Conservation (phyloP, 768 basidiomycete genomes). For the Suillus placidus region DNA sequence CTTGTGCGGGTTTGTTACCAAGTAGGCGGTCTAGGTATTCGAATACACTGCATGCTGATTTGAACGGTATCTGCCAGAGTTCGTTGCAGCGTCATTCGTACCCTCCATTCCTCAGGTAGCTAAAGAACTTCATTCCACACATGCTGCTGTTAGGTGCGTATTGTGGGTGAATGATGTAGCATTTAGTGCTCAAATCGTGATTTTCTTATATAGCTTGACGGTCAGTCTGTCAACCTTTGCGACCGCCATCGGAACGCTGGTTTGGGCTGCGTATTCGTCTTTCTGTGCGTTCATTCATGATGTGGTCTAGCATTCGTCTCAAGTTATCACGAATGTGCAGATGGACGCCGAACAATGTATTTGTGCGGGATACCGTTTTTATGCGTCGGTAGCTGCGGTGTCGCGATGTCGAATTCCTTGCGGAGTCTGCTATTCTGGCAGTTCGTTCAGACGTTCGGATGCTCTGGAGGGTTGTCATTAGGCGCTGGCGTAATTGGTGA, state of each 20-base stretch:
- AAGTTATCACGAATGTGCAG: constrained; percentile 37
- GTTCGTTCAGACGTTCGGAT: constrained; percentile 61
- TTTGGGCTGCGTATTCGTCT: constrained; percentile 50
- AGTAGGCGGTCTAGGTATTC: background rate
- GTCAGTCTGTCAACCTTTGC: constrained; percentile 51
- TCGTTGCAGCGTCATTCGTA: constrained; percentile 66
- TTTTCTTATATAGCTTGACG: constrained; percentile 35
- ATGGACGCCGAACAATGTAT: constrained; percentile 64
- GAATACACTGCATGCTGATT: background rate
- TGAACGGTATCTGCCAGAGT: constrained; percentile 42
- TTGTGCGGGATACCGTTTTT: constrained; percentile 58
- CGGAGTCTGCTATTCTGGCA: constrained; percentile 56
- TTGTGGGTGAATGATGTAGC: background rate
- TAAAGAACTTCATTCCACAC: constrained; percentile 56
- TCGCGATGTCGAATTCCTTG: constrained; percentile 47
- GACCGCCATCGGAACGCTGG: constrained; percentile 43
- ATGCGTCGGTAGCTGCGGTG: constrained; percentile 57
- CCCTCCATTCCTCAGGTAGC: constrained; percentile 73
- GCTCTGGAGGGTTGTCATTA: constrained; percentile 53
- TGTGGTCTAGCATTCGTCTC: constrained; percentile 12
- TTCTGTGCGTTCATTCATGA: constrained; percentile 39
- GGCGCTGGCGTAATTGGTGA: constrained; percentile 61
- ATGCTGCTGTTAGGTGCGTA: constrained; percentile 54
- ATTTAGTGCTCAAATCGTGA: background rate
- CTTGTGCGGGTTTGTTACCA: constrained; percentile 12